Evolutionary conservation across 1,139 yeast species (phyloP).

Genomic region (Kluyveromyces marxianus): DNA sequence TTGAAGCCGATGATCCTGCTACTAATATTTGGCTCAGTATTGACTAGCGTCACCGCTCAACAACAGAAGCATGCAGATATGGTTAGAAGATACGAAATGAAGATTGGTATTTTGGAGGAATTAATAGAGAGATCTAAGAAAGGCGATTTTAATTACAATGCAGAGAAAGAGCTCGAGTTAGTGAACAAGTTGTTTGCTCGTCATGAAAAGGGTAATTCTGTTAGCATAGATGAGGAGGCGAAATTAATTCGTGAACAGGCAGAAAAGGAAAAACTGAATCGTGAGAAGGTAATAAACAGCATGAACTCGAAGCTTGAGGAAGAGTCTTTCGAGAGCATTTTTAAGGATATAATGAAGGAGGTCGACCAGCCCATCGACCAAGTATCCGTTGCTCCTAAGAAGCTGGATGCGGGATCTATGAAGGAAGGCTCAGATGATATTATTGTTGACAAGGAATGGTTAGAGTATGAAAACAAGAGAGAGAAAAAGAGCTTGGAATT

Average conservation of each 20-base stretch:
- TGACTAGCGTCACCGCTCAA: conserved; percentile 34
- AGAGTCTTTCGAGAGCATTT: conserved; percentile 24
- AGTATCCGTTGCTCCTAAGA: not conserved
- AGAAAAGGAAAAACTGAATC: conserved; percentile 7
- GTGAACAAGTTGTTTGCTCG: conserved; percentile 30
- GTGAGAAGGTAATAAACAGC: conserved; percentile 11
- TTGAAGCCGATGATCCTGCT: conserved; percentile 28
- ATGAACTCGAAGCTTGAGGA: conserved; percentile 14
- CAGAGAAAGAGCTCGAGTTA: conserved; percentile 29
- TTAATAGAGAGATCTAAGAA: conserved; percentile 20
- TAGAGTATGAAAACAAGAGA: conserved; percentile 17
- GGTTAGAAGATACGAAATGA: conserved; percentile 32
- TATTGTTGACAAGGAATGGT: conserved; percentile 14
- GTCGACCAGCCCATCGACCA: conserved; percentile 8
- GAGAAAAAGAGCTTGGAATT: conserved; percentile 27
- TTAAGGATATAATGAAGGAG: conserved; percentile 22
- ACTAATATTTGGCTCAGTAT: conserved; percentile 31
- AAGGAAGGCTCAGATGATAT: conserved; percentile 10
- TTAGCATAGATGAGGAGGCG: conserved; percentile 15
- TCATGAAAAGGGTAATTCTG: conserved; percentile 10
- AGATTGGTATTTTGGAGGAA: conserved; percentile 30
- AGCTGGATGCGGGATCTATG: not conserved
- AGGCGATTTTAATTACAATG: conserved; percentile 26
- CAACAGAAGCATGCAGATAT: conserved; percentile 34
- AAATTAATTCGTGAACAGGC: conserved; percentile 6